Evolutionary conservation across 176 grass and related monocot species (phyloP).

Genomic region (Typha latifolia): DNA sequence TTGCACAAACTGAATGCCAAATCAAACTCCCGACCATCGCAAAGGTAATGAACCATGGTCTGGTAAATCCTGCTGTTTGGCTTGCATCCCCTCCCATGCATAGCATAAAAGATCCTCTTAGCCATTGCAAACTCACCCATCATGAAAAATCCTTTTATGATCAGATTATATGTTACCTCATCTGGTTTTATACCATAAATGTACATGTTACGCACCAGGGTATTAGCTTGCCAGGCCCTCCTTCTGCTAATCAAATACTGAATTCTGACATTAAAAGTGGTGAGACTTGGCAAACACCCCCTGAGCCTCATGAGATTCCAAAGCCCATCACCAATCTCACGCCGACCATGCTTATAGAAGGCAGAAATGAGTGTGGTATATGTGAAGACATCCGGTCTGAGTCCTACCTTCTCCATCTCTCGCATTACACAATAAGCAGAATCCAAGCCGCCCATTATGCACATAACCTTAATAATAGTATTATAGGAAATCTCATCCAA

Average conservation of each 20-base stretch:
- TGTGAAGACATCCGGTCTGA: slow-evolving; percentile 63
- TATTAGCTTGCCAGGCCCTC: slow-evolving; percentile 69
- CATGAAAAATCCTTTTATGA: slow-evolving; percentile 91
- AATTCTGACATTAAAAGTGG: slow-evolving; percentile 94
- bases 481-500: slow-evolving; percentile 81
- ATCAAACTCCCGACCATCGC: slow-evolving; percentile 54
- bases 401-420: slow-evolving; percentile 52
- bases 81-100: slow-evolving; percentile 68
- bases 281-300: slow-evolving; percentile 52
- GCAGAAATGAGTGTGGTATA: slow-evolving; percentile 73
- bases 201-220: slow-evolving; percentile 52
- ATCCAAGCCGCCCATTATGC: slow-evolving; percentile 48
- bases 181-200: slow-evolving; percentile 45
- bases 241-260: slow-evolving; percentile 61
- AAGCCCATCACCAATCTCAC: slow-evolving; percentile 67
- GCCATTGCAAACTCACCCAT: slow-evolving; percentile 79
- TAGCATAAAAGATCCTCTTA: slow-evolving; percentile 49
- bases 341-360: slow-evolving; percentile 54
- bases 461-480: slow-evolving; percentile 60
- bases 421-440: slow-evolving; percentile 50
- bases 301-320: slow-evolving; percentile 92
- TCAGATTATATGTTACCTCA: slow-evolving; percentile 78
- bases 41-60: slow-evolving; percentile 97
- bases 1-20: slow-evolving; percentile 71
- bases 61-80: slow-evolving; percentile 76